Evolutionary conservation across 2,329 filamentous ascomycete species (phyloP), one percentile per base, ranked within the genome.

Genomic region (Clarireedia paspali): DNA sequence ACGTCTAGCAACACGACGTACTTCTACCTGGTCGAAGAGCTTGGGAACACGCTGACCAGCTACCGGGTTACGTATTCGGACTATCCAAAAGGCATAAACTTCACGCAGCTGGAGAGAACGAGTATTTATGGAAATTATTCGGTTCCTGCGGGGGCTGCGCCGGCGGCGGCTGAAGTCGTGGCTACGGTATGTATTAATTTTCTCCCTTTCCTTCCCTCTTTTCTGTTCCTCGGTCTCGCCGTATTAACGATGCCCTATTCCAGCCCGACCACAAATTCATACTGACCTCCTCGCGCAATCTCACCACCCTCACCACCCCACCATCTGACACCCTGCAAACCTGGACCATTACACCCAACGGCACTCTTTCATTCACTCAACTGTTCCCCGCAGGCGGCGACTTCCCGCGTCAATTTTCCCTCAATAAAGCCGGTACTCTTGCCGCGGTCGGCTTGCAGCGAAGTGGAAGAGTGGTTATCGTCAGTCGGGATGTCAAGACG

Each of bases 261-360:
- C 53, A 83, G 81, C 79, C 81, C 49, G 79, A 83, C 64, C 73
- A 77, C 58, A 79, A 77, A 38, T 88, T 83, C 72, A 67, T 91
- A 51, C 75, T 87, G 62, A 77, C 87, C 44, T 86, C 84, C 2
- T 87, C 87, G 60, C 84, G 88, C 59, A 79, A 80, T 66, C 85
- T 86, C 66, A 74, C 72, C 46, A 71, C 76, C 23, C 79, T 84
- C 66, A 64, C 64, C 14, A 73, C 80, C 55, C 70, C 74, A 56
- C 66, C 75, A 7, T 85, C 84, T 0, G 85, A 89, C 68, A 79
- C 85, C 0, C 71, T 91, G 53, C 77, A 85, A 58, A 82, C 75
- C 57, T 89, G 82, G 72, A 66, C 72, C 55, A 78, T 89, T 61
- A 70, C 82, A 62, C 57, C 65, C 1, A 60, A 67, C 14, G 76